phyloP scores from a whole-genome alignment of 208 protist genomes.

The Zelonia costaricensis region DNA sequence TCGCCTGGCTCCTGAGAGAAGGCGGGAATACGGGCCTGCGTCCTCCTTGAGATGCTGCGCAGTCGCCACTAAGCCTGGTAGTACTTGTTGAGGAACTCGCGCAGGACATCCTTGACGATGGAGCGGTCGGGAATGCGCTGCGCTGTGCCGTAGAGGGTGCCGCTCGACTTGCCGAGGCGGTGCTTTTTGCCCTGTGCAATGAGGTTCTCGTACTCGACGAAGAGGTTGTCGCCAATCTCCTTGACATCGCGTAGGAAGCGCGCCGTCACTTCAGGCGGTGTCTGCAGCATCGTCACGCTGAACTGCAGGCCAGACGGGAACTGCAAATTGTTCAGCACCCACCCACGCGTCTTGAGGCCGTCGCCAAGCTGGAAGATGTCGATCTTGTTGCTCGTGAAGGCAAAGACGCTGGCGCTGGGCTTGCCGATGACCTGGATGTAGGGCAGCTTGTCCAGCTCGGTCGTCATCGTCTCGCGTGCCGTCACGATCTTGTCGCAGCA shows the following conservation, averaged over 20 bases:
- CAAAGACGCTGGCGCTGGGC: conserved; percentile 85
- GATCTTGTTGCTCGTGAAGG: conserved; percentile 78
- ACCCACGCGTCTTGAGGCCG: conserved; percentile 83
- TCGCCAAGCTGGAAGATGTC: conserved; percentile 93
- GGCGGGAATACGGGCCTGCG: no score
- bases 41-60: no score
- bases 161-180: conserved; percentile 36
- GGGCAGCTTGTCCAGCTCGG: conserved; percentile 57
- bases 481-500: conserved; percentile 80
- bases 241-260: conserved; percentile 81
- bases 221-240: conserved; percentile 46
- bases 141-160: conserved; percentile 93
- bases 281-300: conserved; percentile 90
- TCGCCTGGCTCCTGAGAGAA: no score
- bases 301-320: conserved; percentile 93
- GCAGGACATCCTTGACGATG: conserved; percentile 87
- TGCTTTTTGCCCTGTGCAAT: conserved; percentile 40
- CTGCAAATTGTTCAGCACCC: conserved; percentile 95
- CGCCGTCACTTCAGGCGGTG: conserved; percentile 61
- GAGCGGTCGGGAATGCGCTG: conserved; percentile 90
- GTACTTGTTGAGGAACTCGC: conserved; percentile 83
- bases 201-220: conserved; percentile 34
- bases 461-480: conserved; percentile 77
- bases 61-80: conserved; percentile 71
- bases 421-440: conserved; percentile 88